Percentiles rank a stretch among this genome's conserved stretches.
These are phyloP conservation scores for Ramaria sp. DNA, from an alignment of 768 basidiomycete genomes.

Conservation along the genomic window DNA sequence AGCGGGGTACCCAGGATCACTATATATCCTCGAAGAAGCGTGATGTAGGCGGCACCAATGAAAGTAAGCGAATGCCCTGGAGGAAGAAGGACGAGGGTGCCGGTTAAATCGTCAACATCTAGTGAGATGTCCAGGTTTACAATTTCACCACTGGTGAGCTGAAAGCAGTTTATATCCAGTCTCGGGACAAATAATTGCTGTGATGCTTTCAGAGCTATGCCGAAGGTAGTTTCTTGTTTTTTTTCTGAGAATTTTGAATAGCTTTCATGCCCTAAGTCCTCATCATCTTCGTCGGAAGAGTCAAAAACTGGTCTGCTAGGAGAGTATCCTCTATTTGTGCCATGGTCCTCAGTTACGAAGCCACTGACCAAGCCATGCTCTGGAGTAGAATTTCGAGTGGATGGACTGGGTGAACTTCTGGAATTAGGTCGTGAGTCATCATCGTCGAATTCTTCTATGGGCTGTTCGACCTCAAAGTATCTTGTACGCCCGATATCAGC, in stretches of 20 bases:
- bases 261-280: slow-evolving; percentile 4
- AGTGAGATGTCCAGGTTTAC: slow-evolving; percentile 18
- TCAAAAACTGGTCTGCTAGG: slow-evolving; percentile 41
- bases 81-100: slow-evolving; percentile 34
- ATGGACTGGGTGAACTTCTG: slow-evolving; percentile 14
- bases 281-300: slow-evolving; percentile 36
- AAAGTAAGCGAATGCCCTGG: slow-evolving; percentile 47
- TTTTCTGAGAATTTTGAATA: neutral
- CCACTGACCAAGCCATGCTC: neutral
- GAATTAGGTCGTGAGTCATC: slow-evolving; percentile 15
- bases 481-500: neutral
- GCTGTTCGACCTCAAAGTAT: neutral
- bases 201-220: slow-evolving; percentile 4
- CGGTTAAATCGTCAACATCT: neutral
- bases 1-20: slow-evolving; percentile 42
- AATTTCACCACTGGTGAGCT: slow-evolving; percentile 31
- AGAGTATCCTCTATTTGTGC: slow-evolving; percentile 40
- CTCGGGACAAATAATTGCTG: slow-evolving; percentile 29
- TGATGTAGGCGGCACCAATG: slow-evolving; percentile 55
- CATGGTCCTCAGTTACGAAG: neutral
- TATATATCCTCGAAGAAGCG: slow-evolving; percentile 53
- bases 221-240: too few species aligned
- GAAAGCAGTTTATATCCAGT: slow-evolving; percentile 34
- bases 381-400: slow-evolving; percentile 10
- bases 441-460: slow-evolving; percentile 23